Base-by-base conservation (phyloP, 1,284 basidiomycete genomes). In the Caloboletus inedulis region DNA sequence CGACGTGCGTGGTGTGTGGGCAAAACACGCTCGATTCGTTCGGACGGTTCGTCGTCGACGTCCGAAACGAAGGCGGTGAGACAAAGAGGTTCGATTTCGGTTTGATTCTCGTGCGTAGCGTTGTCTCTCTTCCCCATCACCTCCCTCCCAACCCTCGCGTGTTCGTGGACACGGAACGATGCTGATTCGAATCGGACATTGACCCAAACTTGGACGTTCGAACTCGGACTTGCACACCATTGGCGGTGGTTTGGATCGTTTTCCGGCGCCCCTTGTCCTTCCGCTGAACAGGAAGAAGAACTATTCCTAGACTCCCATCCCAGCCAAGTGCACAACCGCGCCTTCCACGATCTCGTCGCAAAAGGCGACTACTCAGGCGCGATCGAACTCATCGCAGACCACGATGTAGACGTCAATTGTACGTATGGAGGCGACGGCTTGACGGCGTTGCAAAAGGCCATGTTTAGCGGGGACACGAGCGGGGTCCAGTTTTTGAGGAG, bases 61-160 rank as follows among this genome's bases (percentile, higher is more conserved):
- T 64, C 23, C 56, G 51, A 40, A 64, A 64, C 42, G 64, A 64
- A 34, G 62, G 62, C 10, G 62, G 62, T 5, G 53, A 57, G 23
- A 64, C 62, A 0, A 54, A 14, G 12, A 52, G 54, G 18, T 65
- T 67, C 35, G 59, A 67, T 56, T 66, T 64, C 33, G 59, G 65
- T 7, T 48, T 47, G 47, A 63, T 65, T 16, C 49, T 67, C 40
- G 62, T 67, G 45, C 59, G 65, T 65, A 16, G 19, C 16, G 19
- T 25, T 10, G 13, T 30, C 18, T 33, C 14, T 21, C 2, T 13
- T 7, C 12, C 16, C 4, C 12, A n/a, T n/a, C 6, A 9, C 45
- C 10, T 2, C 10, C 7, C 13, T 3, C 18, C 12, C 9, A 8
- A 27, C 25, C 25, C 16, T 21, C n/a, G 18, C 21, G 41, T 54